Evolutionary conservation across 768 basidiomycete species (phyloP), one percentile per base, ranked within the genome.

Genomic region (Mycena vitilis): DNA sequence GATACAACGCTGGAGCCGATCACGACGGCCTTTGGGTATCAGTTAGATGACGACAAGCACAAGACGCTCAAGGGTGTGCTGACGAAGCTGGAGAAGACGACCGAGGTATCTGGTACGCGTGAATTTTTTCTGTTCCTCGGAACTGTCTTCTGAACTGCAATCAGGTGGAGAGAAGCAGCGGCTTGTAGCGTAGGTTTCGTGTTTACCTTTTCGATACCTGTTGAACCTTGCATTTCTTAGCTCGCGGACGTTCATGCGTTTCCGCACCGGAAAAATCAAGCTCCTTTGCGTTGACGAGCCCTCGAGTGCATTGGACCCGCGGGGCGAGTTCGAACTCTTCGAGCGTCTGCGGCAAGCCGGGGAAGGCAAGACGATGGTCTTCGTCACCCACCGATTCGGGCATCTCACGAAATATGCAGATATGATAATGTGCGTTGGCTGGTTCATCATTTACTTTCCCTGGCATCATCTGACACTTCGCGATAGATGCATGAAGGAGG

Each of bases 241-340:
- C 8, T 64, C 67, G 11, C 51, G 71, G 20, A 69, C 71, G 10
- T 71, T 71, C 45, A 71, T 71, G 71, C 61, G 71, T 2, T 60
- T 71, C 58, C 18, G 9, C 7, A 52, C 58, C 1, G 56, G 57
- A 5, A 60, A 38, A 5, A 37, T 71, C 20, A 71, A 68, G 48
- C 63, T 68, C n/a, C 25, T 68, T 15, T 40, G 53, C 36, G 66
- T 68, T 2, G 70, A 71, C 59, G 70, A 71, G 42, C 63, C 63
- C 0, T 54, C 49, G 0, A 60, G 56, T 10, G 59, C 49, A 1
- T 53, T 71, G 5, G 70, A 71, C 22, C 66, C 70, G 0, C 25
- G 44, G 70, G 40, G 57, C n/a, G 70, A 71, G 52, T 59, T 38
- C 4, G 52, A 68, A 45, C 59, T 71, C 0, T 71, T 71, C 48